Conservation (phyloP, 257 asterid genomes). For the Datura wrightii region DNA sequence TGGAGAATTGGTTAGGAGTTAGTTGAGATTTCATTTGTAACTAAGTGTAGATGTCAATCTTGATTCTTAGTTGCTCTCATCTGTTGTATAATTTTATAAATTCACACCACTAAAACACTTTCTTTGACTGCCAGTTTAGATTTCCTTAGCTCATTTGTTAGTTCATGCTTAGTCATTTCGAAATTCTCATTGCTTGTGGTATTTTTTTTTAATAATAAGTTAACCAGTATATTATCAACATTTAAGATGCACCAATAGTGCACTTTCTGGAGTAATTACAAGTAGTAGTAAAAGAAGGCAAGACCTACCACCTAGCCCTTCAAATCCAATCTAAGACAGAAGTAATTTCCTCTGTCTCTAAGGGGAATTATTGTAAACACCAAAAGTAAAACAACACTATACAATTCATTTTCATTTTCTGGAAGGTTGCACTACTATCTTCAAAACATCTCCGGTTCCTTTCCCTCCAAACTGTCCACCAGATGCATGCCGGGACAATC, state of each 20-base stretch:
- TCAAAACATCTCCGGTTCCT: not conserved
- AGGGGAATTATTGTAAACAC: too few relatives aligned
- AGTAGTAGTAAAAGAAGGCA: too few relatives aligned
- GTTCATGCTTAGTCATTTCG: conserved; percentile 10
- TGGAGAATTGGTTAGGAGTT: not conserved
- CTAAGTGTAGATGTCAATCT: not conserved
- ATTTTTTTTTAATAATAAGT: too few relatives aligned
- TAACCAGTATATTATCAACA: too few relatives aligned
- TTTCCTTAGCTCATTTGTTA: not conserved
- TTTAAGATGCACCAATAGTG: too few relatives aligned
- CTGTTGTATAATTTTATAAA: not conserved
- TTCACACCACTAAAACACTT: not conserved
- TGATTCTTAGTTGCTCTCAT: not conserved
- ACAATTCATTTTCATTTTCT: not conserved
- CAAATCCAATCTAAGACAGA: too few relatives aligned
- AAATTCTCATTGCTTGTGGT: conserved; percentile 22
- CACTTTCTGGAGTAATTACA: too few relatives aligned
- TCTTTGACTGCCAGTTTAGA: conserved; percentile 13
- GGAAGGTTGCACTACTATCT: not conserved
- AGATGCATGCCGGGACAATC: not conserved
- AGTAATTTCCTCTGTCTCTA: too few relatives aligned
- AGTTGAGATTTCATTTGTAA: conserved; percentile 10
- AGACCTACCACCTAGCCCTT: too few relatives aligned
- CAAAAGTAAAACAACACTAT: not conserved
- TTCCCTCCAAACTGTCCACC: not conserved